phyloP scores from a whole-genome alignment of 176 grass and related monocot species.

The Avena insularis region DNA sequence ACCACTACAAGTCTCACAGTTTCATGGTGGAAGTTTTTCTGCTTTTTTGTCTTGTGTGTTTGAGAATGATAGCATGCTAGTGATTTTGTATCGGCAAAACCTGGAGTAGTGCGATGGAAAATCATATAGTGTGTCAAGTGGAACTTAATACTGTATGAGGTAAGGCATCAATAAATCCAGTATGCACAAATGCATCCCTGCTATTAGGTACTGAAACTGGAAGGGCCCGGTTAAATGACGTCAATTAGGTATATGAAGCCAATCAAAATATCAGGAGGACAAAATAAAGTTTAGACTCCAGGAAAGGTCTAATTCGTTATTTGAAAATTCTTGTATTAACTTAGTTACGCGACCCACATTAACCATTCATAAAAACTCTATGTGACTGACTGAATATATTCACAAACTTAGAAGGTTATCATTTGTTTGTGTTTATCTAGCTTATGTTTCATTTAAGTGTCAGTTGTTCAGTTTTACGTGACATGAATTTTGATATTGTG shows the following conservation, averaged over 20 bases:
- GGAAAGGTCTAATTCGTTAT: no score
- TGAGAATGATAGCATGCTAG: neutral
- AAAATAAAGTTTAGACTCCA: neutral
- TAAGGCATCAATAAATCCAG: neutral
- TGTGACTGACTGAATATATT: neutral
- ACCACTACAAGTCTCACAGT: neutral
- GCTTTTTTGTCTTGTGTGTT: neutral
- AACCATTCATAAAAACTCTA: no score
- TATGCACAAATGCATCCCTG: neutral
- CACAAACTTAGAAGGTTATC: neutral
- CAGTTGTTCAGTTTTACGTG: neutral
- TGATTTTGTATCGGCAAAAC: neutral
- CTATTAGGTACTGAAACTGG: neutral
- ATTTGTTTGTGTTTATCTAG: neutral
- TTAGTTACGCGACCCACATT: no score
- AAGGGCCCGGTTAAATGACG: neutral
- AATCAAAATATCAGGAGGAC: neutral
- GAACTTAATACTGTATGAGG: neutral
- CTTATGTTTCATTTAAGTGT: neutral
- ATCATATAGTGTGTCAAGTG: neutral
- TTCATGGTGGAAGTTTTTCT: neutral
- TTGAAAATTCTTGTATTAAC: no score
- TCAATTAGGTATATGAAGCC: neutral
- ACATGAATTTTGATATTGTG: neutral
- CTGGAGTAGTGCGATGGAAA: neutral